Base-by-base conservation (phyloP, 345 rosid genomes). In the Dimocarpus longan region DNA sequence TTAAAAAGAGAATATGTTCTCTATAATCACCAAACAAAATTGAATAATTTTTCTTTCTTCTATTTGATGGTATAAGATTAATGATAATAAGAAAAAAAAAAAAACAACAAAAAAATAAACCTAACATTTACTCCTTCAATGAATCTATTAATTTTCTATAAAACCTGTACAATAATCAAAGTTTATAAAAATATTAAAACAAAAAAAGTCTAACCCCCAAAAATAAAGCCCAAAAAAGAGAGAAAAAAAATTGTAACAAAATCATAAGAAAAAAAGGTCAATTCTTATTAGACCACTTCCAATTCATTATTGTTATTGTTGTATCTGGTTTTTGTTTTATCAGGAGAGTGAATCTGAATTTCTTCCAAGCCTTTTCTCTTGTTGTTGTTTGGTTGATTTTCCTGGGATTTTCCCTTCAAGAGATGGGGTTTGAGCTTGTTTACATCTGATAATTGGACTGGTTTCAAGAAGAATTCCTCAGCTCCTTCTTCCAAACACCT, bases 401-500 rank as follows among this genome's bases (percentile, higher is more conserved):
- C 88, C 15, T 32, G 76, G 0, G 86, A 64, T 76, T 73, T 87
- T 70, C 88, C 90, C 74, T 78, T 88, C 86, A 89, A 39, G 59
- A 89, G 71, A 75, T 85, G 93, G 64, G 98, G 87, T 79, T 76
- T 88, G 28, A 95, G 90, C 84, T 91, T 95, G 81, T 82, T 88
- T 16, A 93, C 91, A 90, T 95, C 98, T 28, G 98, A 87, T 74
- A 95, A 80, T 75, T 85, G 91, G 65, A 95, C 94, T 16, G 98
- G 98, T 78, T 95, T 95, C 83, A 93, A 68, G 62, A 95, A 87
- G 87, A 93, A 95, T 74, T 95, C 98, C 64, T 91, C 91, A 19
- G 98, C 98, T 79, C 98, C 98, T 86, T 92, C 93, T 88, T 92
- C 92, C 37, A 93, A 87, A 73, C 97, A 90, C 92, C 92, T 90